Base-by-base conservation (phyloP, 345 rosid species). In the Limnanthes douglasii region DNA sequence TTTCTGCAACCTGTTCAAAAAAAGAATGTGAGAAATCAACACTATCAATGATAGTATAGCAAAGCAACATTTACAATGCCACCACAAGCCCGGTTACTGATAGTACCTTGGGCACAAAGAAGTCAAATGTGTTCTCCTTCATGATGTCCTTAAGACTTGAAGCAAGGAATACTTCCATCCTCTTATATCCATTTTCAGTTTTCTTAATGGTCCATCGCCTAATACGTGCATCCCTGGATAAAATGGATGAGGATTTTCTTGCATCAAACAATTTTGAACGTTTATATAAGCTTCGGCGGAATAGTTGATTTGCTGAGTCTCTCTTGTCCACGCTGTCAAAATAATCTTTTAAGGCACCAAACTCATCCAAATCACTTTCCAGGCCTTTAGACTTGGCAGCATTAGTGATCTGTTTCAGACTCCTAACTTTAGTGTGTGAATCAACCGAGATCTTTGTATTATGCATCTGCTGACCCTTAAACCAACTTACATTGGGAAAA, bases 221-320 rank as follows among this genome's bases (percentile, higher is more conserved):
- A 47, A 66, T 50, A 21, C 99, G 94, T 33, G 99, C 99, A 75
- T 92, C 99, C 69, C 94, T 84, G 17, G 99, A 75, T 28, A 73
- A 52, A 53, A 92, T 78, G 22, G 96, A 73, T 17, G 96, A 81
- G 33, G 93, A 78, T 45, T 54, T 85, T 54, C 99, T 75, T 21
- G 93, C 93, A 69, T 85, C 99, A 40, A 80, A 81, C 54, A 92
- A 57, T 64, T 85, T 92, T 48, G 99, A 75, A 27, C 99, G 94
- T 38, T 75, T 73, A 55, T 92, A 92, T 31, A 80, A 67, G 68
- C 80, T 86, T 43, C 77, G 76, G 21, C 80, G 78, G 52, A 84
- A 85, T 49, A 70, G 63, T 55, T 77, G 88, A 50, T 71, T 76
- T 33, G 93, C 80, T 12, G 99, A 71, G 49, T 85, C 99, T 66